Conservation (phyloP, 2,329 filamentous ascomycete species). For the Ascomycota sp. region DNA sequence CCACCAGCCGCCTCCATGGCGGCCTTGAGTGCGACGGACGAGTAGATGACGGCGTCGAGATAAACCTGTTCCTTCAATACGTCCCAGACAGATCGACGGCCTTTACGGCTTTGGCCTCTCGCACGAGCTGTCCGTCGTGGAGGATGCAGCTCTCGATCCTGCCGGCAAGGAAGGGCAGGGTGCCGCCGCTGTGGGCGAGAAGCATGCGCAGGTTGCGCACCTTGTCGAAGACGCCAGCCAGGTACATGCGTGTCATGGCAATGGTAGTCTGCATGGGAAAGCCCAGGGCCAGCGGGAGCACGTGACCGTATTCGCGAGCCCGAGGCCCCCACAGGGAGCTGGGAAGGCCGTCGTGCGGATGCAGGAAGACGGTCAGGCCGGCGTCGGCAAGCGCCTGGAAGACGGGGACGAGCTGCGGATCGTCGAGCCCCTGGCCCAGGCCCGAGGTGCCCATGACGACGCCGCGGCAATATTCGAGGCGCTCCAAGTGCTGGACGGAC, state of each 20-base stretch:
- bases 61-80: slow-evolving; percentile 55
- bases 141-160: slow-evolving; percentile 72
- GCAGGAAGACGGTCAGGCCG: slow-evolving; percentile 54
- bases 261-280: slow-evolving; percentile 91
- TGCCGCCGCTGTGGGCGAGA: slow-evolving; percentile 74
- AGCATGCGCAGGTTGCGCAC: slow-evolving; percentile 51
- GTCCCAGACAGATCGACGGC: slow-evolving; percentile 32
- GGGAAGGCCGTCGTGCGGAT: slow-evolving; percentile 82
- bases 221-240: slow-evolving; percentile 69
- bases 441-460: slow-evolving; percentile 77
- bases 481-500: slow-evolving; percentile 42
- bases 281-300: slow-evolving; percentile 65
- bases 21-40: slow-evolving; percentile 49
- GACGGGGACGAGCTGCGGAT: slow-evolving; percentile 50
- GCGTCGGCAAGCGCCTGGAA: slow-evolving; percentile 48
- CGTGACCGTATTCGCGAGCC: slow-evolving; percentile 60
- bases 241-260: slow-evolving; percentile 66
- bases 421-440: slow-evolving; percentile 62
- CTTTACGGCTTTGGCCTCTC: slow-evolving; percentile 36
- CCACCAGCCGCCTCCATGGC: slow-evolving; percentile 47
- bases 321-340: slow-evolving; percentile 59
- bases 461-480: slow-evolving; percentile 52
- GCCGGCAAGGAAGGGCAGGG: slow-evolving; percentile 72
- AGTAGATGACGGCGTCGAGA: slow-evolving; percentile 73
- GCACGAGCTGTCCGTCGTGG: slow-evolving; percentile 59